phyloP scores from a whole-genome alignment of 441 rosid genomes.

The Eruca vesicaria region DNA sequence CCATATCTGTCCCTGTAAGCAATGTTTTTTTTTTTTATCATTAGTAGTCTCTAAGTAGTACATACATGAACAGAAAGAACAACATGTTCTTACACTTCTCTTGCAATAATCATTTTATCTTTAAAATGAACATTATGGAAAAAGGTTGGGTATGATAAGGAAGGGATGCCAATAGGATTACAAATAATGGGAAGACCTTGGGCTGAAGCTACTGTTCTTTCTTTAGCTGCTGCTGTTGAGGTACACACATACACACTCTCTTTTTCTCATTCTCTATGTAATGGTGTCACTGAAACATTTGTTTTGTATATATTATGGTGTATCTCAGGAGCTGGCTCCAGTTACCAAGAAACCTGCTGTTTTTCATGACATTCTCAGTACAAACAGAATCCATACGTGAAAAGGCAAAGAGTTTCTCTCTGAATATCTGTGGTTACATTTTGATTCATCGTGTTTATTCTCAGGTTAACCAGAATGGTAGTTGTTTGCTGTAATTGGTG shows the following conservation, averaged over 20 bases:
- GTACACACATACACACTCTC: conserved; percentile 26
- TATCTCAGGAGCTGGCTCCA: conserved; percentile 57
- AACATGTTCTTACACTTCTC: not conserved
- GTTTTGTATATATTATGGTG: conserved; percentile 6
- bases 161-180: conserved; percentile 84
- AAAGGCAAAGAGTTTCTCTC: not conserved
- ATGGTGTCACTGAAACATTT: not conserved
- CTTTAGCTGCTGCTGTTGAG: conserved; percentile 75
- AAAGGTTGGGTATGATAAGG: conserved; percentile 84
- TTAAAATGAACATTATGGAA: not conserved
- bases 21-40: not conserved
- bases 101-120: not conserved
- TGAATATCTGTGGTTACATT: not conserved
- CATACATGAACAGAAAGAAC: not conserved
- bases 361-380: conserved; percentile 54
- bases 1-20: conserved; percentile 82
- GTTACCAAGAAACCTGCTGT: conserved; percentile 61
- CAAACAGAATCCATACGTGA: conserved; percentile 4
- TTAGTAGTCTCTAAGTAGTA: not conserved
- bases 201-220: conserved; percentile 79
- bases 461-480: not conserved
- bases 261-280: not conserved
- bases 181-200: conserved; percentile 82
- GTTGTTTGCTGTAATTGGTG: no score
- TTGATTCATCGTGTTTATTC: not conserved